These are phyloP conservation scores for Acacia acuminata DNA, from an alignment of 306 rosid genomes.

Conservation along the genomic window DNA sequence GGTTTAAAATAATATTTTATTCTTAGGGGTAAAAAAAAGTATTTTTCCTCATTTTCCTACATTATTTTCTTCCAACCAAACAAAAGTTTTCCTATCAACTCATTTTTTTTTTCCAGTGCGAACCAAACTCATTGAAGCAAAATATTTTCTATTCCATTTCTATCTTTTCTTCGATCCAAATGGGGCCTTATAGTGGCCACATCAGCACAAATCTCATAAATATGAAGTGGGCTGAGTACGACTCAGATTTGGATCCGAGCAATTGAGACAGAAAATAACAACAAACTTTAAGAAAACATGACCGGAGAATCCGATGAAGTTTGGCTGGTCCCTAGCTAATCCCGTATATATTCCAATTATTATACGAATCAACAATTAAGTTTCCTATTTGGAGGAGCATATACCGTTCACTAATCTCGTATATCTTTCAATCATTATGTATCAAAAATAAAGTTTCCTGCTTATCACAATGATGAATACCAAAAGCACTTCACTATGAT, in stretches of 20 bases:
- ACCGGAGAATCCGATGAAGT: slow-evolving; percentile 43
- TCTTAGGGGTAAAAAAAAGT: no score
- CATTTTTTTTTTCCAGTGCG: no score
- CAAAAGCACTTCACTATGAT: no score
- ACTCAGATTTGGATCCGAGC: background rate
- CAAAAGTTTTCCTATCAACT: no score
- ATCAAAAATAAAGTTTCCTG: background rate
- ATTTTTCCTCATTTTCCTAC: no score
- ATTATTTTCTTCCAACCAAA: no score
- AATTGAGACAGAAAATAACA: background rate
- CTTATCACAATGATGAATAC: no score
- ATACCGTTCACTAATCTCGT: background rate
- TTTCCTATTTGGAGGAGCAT: background rate
- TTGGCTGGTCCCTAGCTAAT: slow-evolving; percentile 38
- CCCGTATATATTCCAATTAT: slow-evolving; percentile 5
- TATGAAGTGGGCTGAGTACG: background rate
- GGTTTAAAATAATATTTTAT: no score
- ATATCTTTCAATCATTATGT: background rate
- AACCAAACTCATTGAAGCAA: no score
- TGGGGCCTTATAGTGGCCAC: no score
- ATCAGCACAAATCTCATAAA: background rate
- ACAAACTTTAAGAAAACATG: background rate
- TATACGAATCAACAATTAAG: background rate
- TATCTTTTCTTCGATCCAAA: no score
- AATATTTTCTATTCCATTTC: no score